Base-by-base conservation (phyloP, 768 basidiomycete genomes). In the button mushroom (Agaricus bisporus) region DNA sequence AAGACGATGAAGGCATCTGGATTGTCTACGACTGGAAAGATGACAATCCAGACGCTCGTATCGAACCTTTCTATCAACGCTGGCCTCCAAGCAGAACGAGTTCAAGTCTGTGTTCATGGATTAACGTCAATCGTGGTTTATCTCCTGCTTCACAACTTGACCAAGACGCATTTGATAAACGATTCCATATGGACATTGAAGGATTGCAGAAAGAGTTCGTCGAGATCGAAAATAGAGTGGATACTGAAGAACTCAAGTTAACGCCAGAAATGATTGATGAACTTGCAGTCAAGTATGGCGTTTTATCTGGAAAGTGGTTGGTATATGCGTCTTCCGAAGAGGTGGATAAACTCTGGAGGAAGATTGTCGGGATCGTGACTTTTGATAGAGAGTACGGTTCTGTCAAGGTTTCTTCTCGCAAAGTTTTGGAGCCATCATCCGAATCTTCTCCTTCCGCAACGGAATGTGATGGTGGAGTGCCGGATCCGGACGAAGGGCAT, bases 41-140 rank as follows among this genome's bases (percentile, higher is more conserved):
- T 66, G 4, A 64, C 60, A 9, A 49, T 3, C 26, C 43, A 6
- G 12, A 60, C 7, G 54, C 57, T 4, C 61, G 61, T 26, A 47
- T 71, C 8, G 50, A 67, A 17, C 53, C 63, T 5, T 72, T 69
- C 44, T 49, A 68, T 6, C 49, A 62, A 2, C 67, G 70, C 18
- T 74, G 71, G 71, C 70, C 70, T 26, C 73, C 73, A 1, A 73
- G 70, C 47, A 64, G 64, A 14, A 73, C 69, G 2, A 68, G 69
- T 25, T 28, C 51, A 5, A 49, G 56, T 8, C 67, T 66, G 37
- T 66, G 66, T 6, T 63, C 66, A 7, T 74, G 72, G 72, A 72
- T 74, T 15, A 59, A 59, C 12, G 64, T 67, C 17, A 59, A 66
- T 53, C 56, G 70, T 25, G 68, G 68, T 28, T 26, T 47, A 47